These are phyloP conservation scores for Plasmodium blacklocki DNA, from an alignment of 169 alveolate genomes.

Conservation along the genomic window DNA sequence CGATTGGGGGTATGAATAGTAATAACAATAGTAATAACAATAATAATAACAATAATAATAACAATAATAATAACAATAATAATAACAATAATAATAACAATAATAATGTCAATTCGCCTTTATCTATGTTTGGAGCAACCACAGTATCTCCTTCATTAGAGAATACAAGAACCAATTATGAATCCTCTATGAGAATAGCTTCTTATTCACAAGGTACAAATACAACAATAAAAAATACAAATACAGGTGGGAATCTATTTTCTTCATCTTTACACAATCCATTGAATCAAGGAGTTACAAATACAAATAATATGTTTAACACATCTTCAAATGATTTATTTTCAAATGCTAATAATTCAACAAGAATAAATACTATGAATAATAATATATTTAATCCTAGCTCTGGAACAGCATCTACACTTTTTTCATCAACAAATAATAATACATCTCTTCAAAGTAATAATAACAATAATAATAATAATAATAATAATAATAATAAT, in stretches of 20 bases:
- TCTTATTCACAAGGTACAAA: constrained; percentile 22
- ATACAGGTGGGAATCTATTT: background rate
- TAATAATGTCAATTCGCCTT: background rate
- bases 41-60: background rate
- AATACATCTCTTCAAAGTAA: background rate
- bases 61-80: background rate
- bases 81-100: background rate
- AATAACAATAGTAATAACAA: background rate
- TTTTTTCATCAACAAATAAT: background rate
- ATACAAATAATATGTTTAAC: background rate
- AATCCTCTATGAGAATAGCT: constrained; percentile 10
- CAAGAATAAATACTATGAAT: background rate
- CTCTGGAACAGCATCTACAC: background rate
- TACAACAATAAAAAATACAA: background rate
- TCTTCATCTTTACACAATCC: background rate
- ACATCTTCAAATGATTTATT: constrained; percentile 4
- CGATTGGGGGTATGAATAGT: background rate
- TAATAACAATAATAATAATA: background rate
- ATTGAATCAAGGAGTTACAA: background rate
- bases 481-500: background rate
- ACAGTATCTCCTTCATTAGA: constrained; percentile 4
- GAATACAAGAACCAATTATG: constrained; percentile 22
- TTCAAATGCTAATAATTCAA: background rate
- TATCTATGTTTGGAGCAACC: background rate
- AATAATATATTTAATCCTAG: no score